Conservation (phyloP, 768 basidiomycete species). For the Melanogaster broomeanus region DNA sequence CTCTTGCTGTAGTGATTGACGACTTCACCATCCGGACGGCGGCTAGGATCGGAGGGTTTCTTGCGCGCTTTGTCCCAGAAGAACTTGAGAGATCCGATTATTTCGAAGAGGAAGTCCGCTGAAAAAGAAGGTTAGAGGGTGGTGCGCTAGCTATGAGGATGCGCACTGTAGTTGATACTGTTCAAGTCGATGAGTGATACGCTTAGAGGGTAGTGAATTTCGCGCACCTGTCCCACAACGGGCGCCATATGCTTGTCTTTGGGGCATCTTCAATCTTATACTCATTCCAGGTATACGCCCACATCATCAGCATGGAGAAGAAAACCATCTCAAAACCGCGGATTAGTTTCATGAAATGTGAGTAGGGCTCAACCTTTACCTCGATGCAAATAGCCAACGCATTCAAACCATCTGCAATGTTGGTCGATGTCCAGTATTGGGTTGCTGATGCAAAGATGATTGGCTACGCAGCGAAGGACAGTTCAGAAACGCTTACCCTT, state of each 20-base stretch:
- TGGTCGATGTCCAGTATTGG: slow-evolving; percentile 78
- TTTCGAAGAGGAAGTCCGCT: slow-evolving; percentile 73
- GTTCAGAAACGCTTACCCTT: slow-evolving; percentile 41
- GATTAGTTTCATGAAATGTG: slow-evolving; percentile 4
- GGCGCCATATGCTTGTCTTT: slow-evolving; percentile 63
- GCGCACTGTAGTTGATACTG: slow-evolving; percentile 50
- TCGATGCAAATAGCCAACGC: slow-evolving; percentile 85
- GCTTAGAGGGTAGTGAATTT: neutral
- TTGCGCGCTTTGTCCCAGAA: slow-evolving; percentile 47
- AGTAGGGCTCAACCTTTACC: slow-evolving; percentile 40
- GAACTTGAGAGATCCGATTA: slow-evolving; percentile 59
- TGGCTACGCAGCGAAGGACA: neutral
- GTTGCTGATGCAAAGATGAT: slow-evolving; percentile 46
- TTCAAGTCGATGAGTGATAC: slow-evolving; percentile 4
- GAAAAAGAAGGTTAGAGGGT: slow-evolving; percentile 7
- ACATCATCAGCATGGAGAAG: slow-evolving; percentile 76
- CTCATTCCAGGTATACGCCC: slow-evolving; percentile 77
- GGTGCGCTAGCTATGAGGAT: neutral
- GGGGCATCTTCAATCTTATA: slow-evolving; percentile 50
- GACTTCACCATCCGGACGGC: slow-evolving; percentile 16
- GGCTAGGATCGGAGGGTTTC: slow-evolving; percentile 25
- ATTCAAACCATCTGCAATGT: slow-evolving; percentile 82
- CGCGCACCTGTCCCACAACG: slow-evolving; percentile 63
- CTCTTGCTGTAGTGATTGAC: slow-evolving; percentile 29
- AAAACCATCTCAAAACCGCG: slow-evolving; percentile 67